These are phyloP conservation scores for Letharia columbiana DNA, from an alignment of 495 filamentous ascomycete species.

Conservation along the genomic window DNA sequence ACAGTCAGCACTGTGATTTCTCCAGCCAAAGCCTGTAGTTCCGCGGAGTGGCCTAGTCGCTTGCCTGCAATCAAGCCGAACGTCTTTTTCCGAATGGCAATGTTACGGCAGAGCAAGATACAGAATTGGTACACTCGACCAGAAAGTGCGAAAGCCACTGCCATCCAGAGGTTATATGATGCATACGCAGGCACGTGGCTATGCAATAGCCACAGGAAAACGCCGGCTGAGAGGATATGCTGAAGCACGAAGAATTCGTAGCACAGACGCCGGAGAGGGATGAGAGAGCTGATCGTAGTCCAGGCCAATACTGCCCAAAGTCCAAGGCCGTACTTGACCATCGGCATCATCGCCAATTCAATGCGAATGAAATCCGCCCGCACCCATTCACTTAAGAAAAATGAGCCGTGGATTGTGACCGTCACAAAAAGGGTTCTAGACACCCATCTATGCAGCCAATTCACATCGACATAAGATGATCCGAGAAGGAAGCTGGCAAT, in stretches of 20 bases:
- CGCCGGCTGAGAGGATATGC: constrained; percentile 57
- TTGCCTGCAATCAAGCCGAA: neutral
- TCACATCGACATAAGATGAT: constrained; percentile 63
- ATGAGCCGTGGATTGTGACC: constrained; percentile 63
- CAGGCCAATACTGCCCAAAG: constrained; percentile 69
- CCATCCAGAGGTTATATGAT: constrained; percentile 55
- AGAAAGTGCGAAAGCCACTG: constrained; percentile 51
- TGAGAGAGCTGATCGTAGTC: constrained; percentile 58
- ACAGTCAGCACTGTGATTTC: constrained; percentile 63
- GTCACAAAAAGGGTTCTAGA: constrained; percentile 67
- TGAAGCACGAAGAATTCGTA: constrained; percentile 82
- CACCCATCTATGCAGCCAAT: constrained; percentile 80
- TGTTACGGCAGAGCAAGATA: constrained; percentile 1
- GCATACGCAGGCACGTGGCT: constrained; percentile 53
- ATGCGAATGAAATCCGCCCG: constrained; percentile 52
- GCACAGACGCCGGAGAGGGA: constrained; percentile 55
- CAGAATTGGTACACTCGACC: constrained; percentile 46
- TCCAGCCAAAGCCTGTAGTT: constrained; percentile 52
- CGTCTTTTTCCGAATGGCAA: neutral
- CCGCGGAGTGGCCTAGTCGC: constrained; percentile 32
- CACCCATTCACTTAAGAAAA: constrained; percentile 63
- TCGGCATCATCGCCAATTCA: constrained; percentile 54
- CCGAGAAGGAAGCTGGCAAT: constrained; percentile 61
- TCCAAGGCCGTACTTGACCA: constrained; percentile 59
- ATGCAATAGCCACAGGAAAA: constrained; percentile 39